Evolutionary conservation across 768 basidiomycete genomes (phyloP).

Genomic region (Mycena capillaripes): DNA sequence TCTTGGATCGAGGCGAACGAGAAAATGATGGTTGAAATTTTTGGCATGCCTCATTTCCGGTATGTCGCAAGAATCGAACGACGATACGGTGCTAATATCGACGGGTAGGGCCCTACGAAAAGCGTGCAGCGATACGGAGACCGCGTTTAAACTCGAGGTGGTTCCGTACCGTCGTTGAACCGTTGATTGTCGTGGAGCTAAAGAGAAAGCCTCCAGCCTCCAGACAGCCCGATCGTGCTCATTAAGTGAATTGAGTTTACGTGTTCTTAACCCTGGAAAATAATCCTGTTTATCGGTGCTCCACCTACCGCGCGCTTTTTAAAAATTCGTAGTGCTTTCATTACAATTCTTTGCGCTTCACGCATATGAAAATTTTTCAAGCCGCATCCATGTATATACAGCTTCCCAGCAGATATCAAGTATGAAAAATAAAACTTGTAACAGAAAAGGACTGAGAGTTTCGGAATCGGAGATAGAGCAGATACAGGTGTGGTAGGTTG

Average conservation of each 20-base stretch:
- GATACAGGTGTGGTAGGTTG: no score
- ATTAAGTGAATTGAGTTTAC: no score
- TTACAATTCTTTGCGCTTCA: slow-evolving; percentile 36
- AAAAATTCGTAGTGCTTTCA: slow-evolving; percentile 47
- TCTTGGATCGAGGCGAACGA: slow-evolving; percentile 85
- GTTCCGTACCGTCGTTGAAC: slow-evolving; percentile 56
- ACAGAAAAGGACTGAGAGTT: no score
- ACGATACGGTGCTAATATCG: not conserved
- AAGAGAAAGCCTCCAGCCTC: slow-evolving; percentile 36
- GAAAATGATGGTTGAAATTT: slow-evolving; percentile 75
- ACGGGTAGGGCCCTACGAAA: slow-evolving; percentile 66
- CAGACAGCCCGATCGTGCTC: slow-evolving; percentile 47
- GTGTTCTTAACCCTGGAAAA: no score
- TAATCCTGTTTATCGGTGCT: no score
- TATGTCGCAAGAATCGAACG: slow-evolving; percentile 5
- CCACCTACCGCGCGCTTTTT: slow-evolving; percentile 37
- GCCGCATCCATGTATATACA: no score
- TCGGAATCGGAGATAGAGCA: no score
- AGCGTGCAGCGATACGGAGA: slow-evolving; percentile 78
- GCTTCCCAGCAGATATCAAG: no score
- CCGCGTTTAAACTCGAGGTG: slow-evolving; percentile 82
- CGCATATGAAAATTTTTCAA: no score
- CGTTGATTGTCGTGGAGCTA: slow-evolving; percentile 28
- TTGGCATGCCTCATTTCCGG: slow-evolving; percentile 80
- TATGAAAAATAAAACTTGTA: no score